A percentile compares a stretch with the other conserved stretches of the same genome.
Conservation (phyloP, 2,329 filamentous ascomycete genomes). For the Chaetomium strumarium region DNA sequence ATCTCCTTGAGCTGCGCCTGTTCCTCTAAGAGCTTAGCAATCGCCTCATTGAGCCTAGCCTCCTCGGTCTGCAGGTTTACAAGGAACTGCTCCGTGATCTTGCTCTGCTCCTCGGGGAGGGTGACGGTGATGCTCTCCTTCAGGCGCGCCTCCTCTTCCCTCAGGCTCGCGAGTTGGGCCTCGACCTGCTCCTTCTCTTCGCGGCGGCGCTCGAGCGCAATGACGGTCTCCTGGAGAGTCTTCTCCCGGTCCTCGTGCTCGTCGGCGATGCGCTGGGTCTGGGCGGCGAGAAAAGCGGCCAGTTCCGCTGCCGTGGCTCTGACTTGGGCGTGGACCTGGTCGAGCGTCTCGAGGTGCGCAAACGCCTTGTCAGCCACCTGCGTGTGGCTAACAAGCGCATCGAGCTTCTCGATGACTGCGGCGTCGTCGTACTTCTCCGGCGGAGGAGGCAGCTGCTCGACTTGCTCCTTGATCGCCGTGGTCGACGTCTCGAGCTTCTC, state of each 20-base stretch:
- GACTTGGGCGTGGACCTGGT: conserved; percentile 85
- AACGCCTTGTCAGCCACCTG: conserved; percentile 63
- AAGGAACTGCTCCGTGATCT: conserved; percentile 33
- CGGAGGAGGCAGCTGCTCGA: conserved; percentile 54
- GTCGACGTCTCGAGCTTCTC: conserved; percentile 72
- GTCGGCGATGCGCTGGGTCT: conserved; percentile 67
- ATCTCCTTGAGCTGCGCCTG: conserved; percentile 49
- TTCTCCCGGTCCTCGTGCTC: conserved; percentile 75
- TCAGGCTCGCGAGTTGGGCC: conserved; percentile 15
- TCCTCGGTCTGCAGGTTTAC: conserved; percentile 46
- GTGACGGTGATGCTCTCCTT: conserved; percentile 22
- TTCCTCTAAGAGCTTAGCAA: conserved; percentile 37
- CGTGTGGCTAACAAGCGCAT: conserved; percentile 57
- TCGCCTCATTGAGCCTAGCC: conserved; percentile 40
- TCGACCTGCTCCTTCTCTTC: conserved; percentile 24
- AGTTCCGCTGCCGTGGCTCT: conserved; percentile 79
- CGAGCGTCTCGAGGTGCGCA: conserved; percentile 71
- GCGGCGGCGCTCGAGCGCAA: conserved; percentile 65
- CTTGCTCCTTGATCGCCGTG: conserved; percentile 50
- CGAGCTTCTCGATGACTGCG: conserved; percentile 52
- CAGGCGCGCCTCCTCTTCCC: conserved; percentile 23
- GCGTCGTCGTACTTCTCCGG: conserved; percentile 62
- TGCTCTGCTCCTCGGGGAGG: conserved; percentile 23
- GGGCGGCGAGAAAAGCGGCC: conserved; percentile 70
- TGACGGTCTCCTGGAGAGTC: conserved; percentile 70